These are phyloP conservation scores for Neoarthrinium moseri DNA, from an alignment of 2,329 filamentous ascomycete genomes.

Conservation along the genomic window DNA sequence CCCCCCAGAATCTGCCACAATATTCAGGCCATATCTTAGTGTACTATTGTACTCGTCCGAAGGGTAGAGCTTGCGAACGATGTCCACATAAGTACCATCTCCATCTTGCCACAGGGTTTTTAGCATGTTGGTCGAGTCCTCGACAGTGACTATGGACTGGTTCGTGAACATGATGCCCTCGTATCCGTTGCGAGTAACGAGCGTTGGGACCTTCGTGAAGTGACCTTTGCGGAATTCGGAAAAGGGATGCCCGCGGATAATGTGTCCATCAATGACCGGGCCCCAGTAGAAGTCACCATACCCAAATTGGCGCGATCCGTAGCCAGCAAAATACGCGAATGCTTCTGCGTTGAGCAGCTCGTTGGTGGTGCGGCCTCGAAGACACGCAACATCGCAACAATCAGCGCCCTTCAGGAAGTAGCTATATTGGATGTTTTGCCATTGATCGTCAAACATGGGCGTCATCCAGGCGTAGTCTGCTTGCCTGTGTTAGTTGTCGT, in stretches of 20 bases:
- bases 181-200: slow-evolving; percentile 34
- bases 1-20: neutral
- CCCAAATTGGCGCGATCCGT: neutral
- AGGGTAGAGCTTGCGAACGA: neutral
- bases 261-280: neutral
- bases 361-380: neutral
- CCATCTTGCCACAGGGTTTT: neutral
- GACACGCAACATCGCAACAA: neutral
- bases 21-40: neutral
- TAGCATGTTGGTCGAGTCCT: neutral
- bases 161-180: slow-evolving; percentile 30
- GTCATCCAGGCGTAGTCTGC: neutral
- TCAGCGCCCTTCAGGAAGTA: neutral
- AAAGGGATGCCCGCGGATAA: neutral
- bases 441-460: neutral
- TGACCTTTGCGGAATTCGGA: neutral
- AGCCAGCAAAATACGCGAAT: neutral
- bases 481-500: neutral
- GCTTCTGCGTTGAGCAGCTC: neutral
- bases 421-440: neutral
- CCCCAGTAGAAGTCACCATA: neutral
- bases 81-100: neutral
- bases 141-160: neutral
- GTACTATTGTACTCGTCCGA: neutral
- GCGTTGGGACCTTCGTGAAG: slow-evolving; percentile 26